phyloP scores from a whole-genome alignment of 2,329 filamentous ascomycete species.

The Botrytis squamosa region DNA sequence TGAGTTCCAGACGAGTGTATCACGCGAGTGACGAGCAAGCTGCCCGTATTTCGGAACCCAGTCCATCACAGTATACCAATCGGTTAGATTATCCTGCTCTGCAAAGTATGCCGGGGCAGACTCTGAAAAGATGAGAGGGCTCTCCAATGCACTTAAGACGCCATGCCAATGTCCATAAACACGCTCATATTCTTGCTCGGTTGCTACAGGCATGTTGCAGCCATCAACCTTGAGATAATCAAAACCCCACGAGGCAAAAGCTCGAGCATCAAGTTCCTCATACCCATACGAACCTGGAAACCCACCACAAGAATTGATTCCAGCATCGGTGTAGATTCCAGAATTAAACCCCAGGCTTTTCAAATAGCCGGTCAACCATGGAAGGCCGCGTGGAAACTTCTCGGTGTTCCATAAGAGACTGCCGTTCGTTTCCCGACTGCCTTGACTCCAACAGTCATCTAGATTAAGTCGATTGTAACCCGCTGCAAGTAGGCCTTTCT shows the following conservation, averaged over 20 bases:
- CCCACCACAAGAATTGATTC: conserved; percentile 47
- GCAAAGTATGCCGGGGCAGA: conserved; percentile 52
- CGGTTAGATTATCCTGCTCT: conserved; percentile 42
- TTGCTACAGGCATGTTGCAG: conserved; percentile 44
- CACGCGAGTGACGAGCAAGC: conserved; percentile 41
- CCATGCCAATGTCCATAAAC: conserved; percentile 46
- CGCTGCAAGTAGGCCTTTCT: conserved; percentile 48
- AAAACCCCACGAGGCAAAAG: conserved; percentile 55
- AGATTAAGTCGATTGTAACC: conserved; percentile 59
- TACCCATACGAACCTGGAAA: conserved; percentile 58
- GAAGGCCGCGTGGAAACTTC: conserved; percentile 60
- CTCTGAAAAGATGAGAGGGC: conserved; percentile 39
- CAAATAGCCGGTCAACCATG: conserved; percentile 53
- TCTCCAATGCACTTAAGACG: conserved; percentile 34
- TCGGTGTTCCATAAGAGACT: conserved; percentile 46
- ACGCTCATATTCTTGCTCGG: conserved; percentile 43
- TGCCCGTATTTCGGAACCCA: conserved; percentile 42
- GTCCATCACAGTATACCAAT: conserved; percentile 48
- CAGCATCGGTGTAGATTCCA: conserved; percentile 61
- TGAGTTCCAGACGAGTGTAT: conserved; percentile 34
- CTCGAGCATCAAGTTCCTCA: conserved; percentile 57
- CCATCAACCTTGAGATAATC: conserved; percentile 62
- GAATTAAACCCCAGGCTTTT: conserved; percentile 59
- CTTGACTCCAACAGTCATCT: conserved; percentile 61
- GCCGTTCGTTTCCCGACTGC: conserved; percentile 44